phyloP scores from a whole-genome alignment of 352 stramenopile species.

The Phytophthora hybrid region DNA sequence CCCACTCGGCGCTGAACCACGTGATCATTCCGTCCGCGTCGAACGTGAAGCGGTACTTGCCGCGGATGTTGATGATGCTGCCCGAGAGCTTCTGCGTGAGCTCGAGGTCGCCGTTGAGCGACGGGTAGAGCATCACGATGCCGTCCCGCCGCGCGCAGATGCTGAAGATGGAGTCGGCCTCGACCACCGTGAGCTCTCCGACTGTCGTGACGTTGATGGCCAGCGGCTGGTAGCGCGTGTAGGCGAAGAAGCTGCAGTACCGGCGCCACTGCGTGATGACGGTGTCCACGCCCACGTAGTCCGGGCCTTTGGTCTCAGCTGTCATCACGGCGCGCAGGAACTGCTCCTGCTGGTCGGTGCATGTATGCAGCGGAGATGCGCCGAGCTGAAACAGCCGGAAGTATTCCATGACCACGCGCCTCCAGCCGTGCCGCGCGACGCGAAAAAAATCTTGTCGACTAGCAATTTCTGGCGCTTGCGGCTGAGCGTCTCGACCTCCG shows the following conservation, averaged over 20 bases:
- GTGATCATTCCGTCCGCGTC: slow-evolving; percentile 44
- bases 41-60: slow-evolving; percentile 66
- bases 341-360: slow-evolving; percentile 48
- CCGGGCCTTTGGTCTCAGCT: slow-evolving; percentile 46
- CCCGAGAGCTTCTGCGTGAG: slow-evolving; percentile 61
- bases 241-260: slow-evolving; percentile 61
- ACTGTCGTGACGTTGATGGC: slow-evolving; percentile 43
- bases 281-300: slow-evolving; percentile 63
- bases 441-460: slow-evolving; percentile 48
- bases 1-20: slow-evolving; percentile 66
- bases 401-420: slow-evolving; percentile 62
- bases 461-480: slow-evolving; percentile 40
- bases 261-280: slow-evolving; percentile 62
- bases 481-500: slow-evolving; percentile 46
- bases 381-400: slow-evolving; percentile 64
- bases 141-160: slow-evolving; percentile 54
- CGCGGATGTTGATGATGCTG: slow-evolving; percentile 44
- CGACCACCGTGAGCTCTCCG: slow-evolving; percentile 56
- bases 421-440: slow-evolving; percentile 28
- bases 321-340: slow-evolving; percentile 67
- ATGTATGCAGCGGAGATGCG: slow-evolving; percentile 23
- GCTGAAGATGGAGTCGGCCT: slow-evolving; percentile 44
- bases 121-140: slow-evolving; percentile 54
- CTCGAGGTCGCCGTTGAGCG: slow-evolving; percentile 47
- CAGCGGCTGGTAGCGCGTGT: slow-evolving; percentile 45